A percentile compares a stretch with the other conserved stretches of the same genome.
Evolutionary conservation across 305 asterid genomes (phyloP).

Genomic region (Fraxinus paxiana): DNA sequence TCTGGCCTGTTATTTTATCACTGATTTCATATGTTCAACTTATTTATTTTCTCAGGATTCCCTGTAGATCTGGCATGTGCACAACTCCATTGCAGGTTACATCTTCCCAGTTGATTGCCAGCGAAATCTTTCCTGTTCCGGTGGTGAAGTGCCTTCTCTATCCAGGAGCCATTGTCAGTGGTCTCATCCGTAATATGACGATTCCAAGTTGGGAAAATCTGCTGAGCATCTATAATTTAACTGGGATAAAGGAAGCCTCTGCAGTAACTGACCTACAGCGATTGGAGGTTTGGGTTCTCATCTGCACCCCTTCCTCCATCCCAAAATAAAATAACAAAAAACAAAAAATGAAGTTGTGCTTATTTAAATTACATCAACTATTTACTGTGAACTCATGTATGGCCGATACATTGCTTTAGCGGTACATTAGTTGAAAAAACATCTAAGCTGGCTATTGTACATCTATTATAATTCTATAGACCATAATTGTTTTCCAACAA

Average conservation of each 20-base stretch:
- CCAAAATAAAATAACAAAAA: neutral
- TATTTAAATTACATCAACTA: neutral
- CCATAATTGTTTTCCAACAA: neutral
- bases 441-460: neutral
- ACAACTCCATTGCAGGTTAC: conserved; percentile 81
- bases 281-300: conserved; percentile 62
- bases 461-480: neutral
- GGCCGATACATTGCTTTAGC: neutral
- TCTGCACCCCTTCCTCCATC: neutral
- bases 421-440: neutral
- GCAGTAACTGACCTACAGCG: conserved; percentile 72
- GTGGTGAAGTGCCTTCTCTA: conserved; percentile 83
- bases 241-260: conserved; percentile 66
- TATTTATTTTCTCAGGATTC: conserved; percentile 47
- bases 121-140: conserved; percentile 73
- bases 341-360: neutral
- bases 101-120: conserved; percentile 81
- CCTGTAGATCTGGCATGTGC: conserved; percentile 90
- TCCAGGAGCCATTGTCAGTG: conserved; percentile 76
- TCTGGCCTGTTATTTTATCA: neutral
- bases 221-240: conserved; percentile 66
- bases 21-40: neutral
- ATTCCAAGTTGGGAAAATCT: conserved; percentile 75
- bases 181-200: conserved; percentile 43
- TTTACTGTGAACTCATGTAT: neutral